Evolutionary conservation across 2,329 filamentous ascomycete genomes (phyloP), one percentile per base, ranked within the genome.

Genomic region (Aureobasidium sp.): DNA sequence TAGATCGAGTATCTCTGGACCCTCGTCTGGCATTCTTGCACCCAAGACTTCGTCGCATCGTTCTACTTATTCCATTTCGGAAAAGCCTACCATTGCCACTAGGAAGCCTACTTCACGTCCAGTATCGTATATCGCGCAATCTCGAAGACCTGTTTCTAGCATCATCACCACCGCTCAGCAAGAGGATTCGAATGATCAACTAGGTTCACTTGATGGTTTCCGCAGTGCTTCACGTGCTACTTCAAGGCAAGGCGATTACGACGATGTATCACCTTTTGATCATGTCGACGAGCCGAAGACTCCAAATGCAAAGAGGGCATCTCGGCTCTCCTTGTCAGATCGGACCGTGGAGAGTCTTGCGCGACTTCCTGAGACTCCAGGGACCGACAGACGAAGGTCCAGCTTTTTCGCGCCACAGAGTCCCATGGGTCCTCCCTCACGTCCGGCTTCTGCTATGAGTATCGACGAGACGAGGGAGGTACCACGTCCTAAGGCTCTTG

Each of bases 321-420:
- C 71, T 7, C 69, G 78, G 13, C 76, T 76, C 15, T 92, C 89
- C 0, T 78, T 96, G 4, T 85, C 88, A 0, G 92, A 96, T 67
- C 81, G 93, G 61, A 95, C 92, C 0, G 86, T 95, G 43, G 90
- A 95, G 71, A 95, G 90, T 0, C 76, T 96, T 6, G 82, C 90
- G 3, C 83, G 85, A 49, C 77, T 96, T 31, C 89, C 91, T 0
- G 84, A 89, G 0, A 94, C 91, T 0, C 91, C 92, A 4, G 83
- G 83, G 0, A 73, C 88, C 47, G 83, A 80, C 57, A 83, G 84
- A 61, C 83, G 85, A 58, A 77, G 81, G 9, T 90, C 89, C 0
- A 84, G 83, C 60, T 91, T 95, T 71, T 94, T 89, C 69, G 85
- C 84, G 51, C 74, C 78, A 1, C 79, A 85, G n/a, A 81, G 81